A percentile compares a stretch with the other conserved stretches of the same genome.
Evolutionary conservation across 2,329 filamentous ascomycete genomes (phyloP).

Genomic region (Ilyonectria mors-panacis): DNA sequence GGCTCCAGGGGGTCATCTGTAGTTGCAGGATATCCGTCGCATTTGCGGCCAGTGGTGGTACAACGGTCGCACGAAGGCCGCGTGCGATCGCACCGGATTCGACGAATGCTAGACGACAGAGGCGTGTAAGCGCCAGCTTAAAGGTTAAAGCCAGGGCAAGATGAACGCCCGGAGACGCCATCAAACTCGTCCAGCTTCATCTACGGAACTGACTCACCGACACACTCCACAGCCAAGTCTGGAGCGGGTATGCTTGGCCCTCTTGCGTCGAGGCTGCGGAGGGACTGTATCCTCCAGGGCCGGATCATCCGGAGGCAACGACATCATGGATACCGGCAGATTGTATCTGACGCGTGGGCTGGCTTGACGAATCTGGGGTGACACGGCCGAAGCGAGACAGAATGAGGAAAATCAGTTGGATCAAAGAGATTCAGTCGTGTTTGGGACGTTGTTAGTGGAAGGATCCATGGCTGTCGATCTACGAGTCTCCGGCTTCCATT

Average conservation of each 20-base stretch:
- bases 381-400: neutral
- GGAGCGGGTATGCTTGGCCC: slow-evolving; percentile 38
- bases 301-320: slow-evolving; percentile 3
- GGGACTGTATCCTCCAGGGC: neutral
- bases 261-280: slow-evolving; percentile 29
- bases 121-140: neutral
- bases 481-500: neutral
- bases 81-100: slow-evolving; percentile 34
- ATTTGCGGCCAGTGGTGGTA: slow-evolving; percentile 30
- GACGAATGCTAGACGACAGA: slow-evolving; percentile 30
- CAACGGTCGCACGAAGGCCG: slow-evolving; percentile 33
- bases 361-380: slow-evolving; percentile 2
- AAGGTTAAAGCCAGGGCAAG: neutral
- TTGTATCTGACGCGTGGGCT: neutral
- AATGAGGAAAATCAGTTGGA: neutral
- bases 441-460: neutral
- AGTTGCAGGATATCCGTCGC: slow-evolving; percentile 27
- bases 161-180: neutral
- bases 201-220: slow-evolving; percentile 27
- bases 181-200: neutral
- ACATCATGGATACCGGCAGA: slow-evolving; percentile 10
- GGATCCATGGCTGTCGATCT: slow-evolving; percentile 4
- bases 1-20: neutral
- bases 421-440: neutral
- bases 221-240: slow-evolving; percentile 40